Base-by-base conservation (phyloP, 805 yeast species). In the Wickerhamiella brachini region DNA sequence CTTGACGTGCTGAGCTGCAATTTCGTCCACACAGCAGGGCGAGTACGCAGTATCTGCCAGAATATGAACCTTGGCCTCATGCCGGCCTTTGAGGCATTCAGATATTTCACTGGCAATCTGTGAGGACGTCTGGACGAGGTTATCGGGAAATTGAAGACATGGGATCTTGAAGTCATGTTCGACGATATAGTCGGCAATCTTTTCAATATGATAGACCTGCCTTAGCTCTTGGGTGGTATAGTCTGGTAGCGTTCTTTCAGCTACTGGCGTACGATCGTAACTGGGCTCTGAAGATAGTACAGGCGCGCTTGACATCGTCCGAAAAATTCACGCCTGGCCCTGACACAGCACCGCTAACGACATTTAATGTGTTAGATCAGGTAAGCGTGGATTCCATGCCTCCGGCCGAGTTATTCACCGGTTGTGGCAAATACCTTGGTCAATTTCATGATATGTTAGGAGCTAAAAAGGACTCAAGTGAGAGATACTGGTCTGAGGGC, bases 31-130 rank as follows among this genome's bases (percentile, higher is more conserved):
- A 68, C 98, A 93, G 66, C 98, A 93, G 0, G 95, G 74, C 26
- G 95, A 85, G 61, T 93, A 93, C 0, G 97, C 87, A 0, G 98
- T 90, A 62, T 93, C 98, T 0, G 97, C 98, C 38, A 93, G 68
- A 17, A 90, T 77, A 85, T 90, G 90, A 10, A 83, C 74, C 48
- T 60, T 61, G 20, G 61, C 58, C 7, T 47, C 49, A 2, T 53
- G 46, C 17, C 62, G 62, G 7, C 51, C 54, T 17, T 54, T 54
- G 3, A 55, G 47, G 20, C 58, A 53, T 18, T 55, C 57, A 53
- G 57, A 47, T 71, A 68, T 48, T 54, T 61, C 24, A 64, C 67
- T 59, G 75, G 78, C 78, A 1, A 90, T 77, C 18, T 80, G 72
- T 1, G 90, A 79, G 1, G 96, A 81, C 63, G 90, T 97, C 42